phyloP scores from a whole-genome alignment of 176 grass and related monocot genomes.

The Echinochloa phyllopogon region DNA sequence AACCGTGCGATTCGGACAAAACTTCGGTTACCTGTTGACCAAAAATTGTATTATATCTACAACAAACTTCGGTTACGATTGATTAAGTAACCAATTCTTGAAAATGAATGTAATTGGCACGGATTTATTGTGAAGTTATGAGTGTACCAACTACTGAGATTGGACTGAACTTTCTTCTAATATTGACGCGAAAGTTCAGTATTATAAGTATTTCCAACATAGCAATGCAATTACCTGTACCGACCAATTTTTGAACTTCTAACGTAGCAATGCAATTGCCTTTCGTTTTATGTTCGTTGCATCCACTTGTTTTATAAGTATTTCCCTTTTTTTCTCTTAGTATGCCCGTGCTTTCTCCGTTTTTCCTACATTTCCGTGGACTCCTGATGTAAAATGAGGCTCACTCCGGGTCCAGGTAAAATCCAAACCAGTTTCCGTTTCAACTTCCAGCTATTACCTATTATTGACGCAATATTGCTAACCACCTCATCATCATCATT shows the following conservation, averaged over 20 bases:
- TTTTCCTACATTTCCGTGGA: neutral
- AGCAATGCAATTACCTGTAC: too few species aligned
- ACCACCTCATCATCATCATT: neutral
- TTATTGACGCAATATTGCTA: neutral
- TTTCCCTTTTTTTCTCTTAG: neutral
- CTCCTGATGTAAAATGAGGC: neutral
- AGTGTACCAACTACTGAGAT: neutral
- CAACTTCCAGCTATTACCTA: neutral
- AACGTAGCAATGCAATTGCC: neutral
- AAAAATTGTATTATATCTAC: too few species aligned
- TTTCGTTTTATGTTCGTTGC: neutral
- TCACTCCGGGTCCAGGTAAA: neutral
- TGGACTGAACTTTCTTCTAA: neutral
- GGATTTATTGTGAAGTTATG: neutral
- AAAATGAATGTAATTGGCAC: too few species aligned
- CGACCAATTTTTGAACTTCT: too few species aligned
- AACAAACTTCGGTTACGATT: too few species aligned
- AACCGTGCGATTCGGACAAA: too few species aligned
- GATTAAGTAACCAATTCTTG: too few species aligned
- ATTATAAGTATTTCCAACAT: too few species aligned
- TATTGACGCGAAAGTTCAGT: too few species aligned
- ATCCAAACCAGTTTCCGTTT: neutral
- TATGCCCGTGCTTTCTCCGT: neutral
- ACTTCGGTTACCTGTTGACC: too few species aligned
- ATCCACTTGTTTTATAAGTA: neutral